Base-by-base conservation (phyloP, 1,284 basidiomycete species). In the Prillingera fragicola region DNA sequence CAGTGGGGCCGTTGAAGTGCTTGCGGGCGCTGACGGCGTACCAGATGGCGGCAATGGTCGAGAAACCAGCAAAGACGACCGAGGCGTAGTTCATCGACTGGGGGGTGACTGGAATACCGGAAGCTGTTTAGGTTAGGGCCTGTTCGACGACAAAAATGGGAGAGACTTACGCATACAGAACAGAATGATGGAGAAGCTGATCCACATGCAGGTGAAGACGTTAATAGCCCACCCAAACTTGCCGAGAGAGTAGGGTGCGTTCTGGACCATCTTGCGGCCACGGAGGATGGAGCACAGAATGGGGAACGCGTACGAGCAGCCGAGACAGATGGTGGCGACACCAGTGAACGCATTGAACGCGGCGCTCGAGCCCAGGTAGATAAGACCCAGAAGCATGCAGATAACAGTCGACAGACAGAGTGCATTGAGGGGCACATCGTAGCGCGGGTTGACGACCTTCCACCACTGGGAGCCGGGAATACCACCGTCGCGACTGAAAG, bases 61-160 rank as follows among this genome's bases (percentile, higher is more conserved):
- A 77, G 53, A 81, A 81, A 2, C 77, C 79, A 17, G 80, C 74
- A 47, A 81, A 81, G 17, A 82, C 80, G 5, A 79, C 79, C 21
- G 78, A 80, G 12, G 75, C 79, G 51, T 79, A 72, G 55, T 65
- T 65, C 60, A 62, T 65, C 39, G 46, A 48, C 37, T 48, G 33
- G 9, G 52, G 45, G 8, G 60, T 59, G 33, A 65, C 60, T n/a
- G 62, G 62, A n/a, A 65, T 48, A 10, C 46, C 47, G 15, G 59
- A 56, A 1, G 62, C 55, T 52, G 57, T 6, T 67, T 73, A 52
- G 10, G 48, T 54, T 19, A 46, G 45, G 13, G 12, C 14, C 4
- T 8, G 26, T n/a, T 33, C 19, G 6, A 12, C 7, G 8, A 52
- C 56, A 42, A 29, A 58, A 54, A 56, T 34, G 42, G 71, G 71